A percentile compares a stretch with the other conserved stretches of the same genome.
phyloP scores from a whole-genome alignment of 257 asterid species.

The Cinchona pubescens region DNA sequence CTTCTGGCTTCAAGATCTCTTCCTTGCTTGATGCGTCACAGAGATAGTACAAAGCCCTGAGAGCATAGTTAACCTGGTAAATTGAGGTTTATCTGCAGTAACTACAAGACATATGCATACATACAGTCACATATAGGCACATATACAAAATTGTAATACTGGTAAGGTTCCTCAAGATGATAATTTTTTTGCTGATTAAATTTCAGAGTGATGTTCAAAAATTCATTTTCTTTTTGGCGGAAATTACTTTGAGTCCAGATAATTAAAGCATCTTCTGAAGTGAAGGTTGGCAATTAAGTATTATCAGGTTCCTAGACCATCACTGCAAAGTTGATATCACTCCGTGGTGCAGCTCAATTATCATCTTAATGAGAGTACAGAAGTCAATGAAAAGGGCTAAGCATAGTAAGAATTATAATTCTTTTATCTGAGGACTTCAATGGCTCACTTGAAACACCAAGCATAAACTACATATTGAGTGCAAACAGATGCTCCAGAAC shows the following conservation, averaged over 20 bases:
- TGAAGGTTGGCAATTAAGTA: background rate
- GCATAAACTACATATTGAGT: background rate
- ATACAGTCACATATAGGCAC: background rate
- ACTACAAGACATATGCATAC: background rate
- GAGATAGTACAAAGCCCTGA: constrained; percentile 73
- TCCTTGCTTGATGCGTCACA: constrained; percentile 54
- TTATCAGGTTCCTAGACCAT: background rate
- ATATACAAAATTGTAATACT: background rate
- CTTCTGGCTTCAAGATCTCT: constrained; percentile 73
- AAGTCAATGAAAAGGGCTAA: background rate
- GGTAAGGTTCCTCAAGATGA: background rate
- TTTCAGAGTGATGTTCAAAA: background rate
- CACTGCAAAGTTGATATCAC: background rate
- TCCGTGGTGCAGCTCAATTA: background rate
- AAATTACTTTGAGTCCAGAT: background rate
- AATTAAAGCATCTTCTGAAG: background rate
- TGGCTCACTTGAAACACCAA: background rate
- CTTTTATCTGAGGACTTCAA: too few species aligned
- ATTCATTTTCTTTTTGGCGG: background rate
- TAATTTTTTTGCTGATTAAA: background rate
- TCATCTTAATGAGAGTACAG: background rate
- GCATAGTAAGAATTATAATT: background rate
- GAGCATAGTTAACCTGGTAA: constrained; percentile 68
- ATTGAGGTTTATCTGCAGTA: background rate
- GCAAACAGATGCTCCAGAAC: background rate